These are phyloP conservation scores for Corchorus capsularis DNA, from an alignment of 345 rosid genomes.

Conservation along the genomic window DNA sequence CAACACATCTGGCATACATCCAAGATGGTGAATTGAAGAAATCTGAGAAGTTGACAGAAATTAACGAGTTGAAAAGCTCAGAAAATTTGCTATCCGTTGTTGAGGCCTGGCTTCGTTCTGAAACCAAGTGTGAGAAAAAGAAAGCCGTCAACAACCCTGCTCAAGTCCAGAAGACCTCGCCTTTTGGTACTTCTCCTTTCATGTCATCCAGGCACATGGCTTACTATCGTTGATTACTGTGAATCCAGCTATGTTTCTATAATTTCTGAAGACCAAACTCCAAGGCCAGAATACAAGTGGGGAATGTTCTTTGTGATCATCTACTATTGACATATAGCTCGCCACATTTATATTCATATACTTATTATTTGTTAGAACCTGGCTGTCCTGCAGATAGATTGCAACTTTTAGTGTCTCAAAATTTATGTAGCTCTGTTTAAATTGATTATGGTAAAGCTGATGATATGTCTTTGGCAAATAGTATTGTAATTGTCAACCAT, in stretches of 20 bases:
- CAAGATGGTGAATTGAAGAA: constrained; percentile 78
- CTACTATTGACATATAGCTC: neutral
- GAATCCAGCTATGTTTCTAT: constrained; percentile 2
- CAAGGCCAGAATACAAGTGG: constrained; percentile 3
- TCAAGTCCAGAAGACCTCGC: constrained; percentile 48
- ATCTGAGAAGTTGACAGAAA: constrained; percentile 52
- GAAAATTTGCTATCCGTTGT: constrained; percentile 81
- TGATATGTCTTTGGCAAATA: neutral
- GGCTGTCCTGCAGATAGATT: neutral
- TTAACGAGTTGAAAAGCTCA: constrained; percentile 61
- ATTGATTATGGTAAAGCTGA: constrained; percentile 5
- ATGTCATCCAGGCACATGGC: constrained; percentile 89
- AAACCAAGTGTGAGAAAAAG: constrained; percentile 63
- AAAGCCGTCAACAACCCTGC: constrained; percentile 36
- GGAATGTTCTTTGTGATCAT: neutral
- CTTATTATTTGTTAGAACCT: neutral
- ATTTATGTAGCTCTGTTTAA: constrained; percentile 1
- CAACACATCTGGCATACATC: constrained; percentile 81
- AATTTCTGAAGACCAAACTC: neutral
- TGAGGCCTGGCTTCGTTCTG: constrained; percentile 85
- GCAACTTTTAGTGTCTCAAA: neutral
- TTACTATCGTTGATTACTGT: constrained; percentile 62
- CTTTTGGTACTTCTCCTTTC: constrained; percentile 63
- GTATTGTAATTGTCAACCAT: neutral
- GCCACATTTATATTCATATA: neutral